phyloP scores from a whole-genome alignment of 108 stramenopile species.

The Fragilariopsis cylindrus region DNA sequence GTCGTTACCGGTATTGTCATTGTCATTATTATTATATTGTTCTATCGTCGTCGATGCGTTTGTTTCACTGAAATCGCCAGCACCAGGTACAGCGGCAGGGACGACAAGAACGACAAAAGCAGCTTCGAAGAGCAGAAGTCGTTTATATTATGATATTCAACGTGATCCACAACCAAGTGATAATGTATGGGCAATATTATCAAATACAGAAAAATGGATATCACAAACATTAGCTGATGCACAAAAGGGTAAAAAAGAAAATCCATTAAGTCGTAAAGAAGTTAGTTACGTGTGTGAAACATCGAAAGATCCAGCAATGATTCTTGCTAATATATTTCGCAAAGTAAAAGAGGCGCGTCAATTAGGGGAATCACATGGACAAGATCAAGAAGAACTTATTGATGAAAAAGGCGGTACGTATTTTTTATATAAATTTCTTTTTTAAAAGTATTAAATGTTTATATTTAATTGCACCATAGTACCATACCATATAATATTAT shows the following conservation, averaged over 20 bases:
- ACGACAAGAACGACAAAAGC: background rate
- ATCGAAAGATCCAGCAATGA: conserved; percentile 39
- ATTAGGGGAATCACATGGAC: conserved; percentile 63
- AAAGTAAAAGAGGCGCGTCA: conserved; percentile 75
- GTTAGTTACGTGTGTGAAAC: conserved; percentile 79
- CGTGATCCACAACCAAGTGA: conserved; percentile 26
- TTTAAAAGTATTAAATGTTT: background rate
- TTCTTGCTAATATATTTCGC: conserved; percentile 71
- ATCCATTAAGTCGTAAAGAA: conserved; percentile 79
- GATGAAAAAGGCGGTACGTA: conserved; percentile 30
- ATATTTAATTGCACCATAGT: no score
- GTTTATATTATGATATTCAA: conserved; percentile 28
- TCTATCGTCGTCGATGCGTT: conserved; percentile 5
- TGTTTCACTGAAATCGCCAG: background rate
- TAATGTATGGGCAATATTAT: conserved; percentile 68
- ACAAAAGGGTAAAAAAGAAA: conserved; percentile 29
- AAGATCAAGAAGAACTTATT: conserved; percentile 42
- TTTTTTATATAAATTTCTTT: background rate
- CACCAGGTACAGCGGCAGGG: background rate
- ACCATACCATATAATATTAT: background rate
- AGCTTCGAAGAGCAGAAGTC: background rate
- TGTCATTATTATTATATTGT: background rate
- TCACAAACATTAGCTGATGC: conserved; percentile 47
- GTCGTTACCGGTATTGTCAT: no score
- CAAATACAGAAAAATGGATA: conserved; percentile 84